These are phyloP conservation scores for Narthecium ossifragum DNA, from an alignment of 106 monocot genomes.

Conservation along the genomic window DNA sequence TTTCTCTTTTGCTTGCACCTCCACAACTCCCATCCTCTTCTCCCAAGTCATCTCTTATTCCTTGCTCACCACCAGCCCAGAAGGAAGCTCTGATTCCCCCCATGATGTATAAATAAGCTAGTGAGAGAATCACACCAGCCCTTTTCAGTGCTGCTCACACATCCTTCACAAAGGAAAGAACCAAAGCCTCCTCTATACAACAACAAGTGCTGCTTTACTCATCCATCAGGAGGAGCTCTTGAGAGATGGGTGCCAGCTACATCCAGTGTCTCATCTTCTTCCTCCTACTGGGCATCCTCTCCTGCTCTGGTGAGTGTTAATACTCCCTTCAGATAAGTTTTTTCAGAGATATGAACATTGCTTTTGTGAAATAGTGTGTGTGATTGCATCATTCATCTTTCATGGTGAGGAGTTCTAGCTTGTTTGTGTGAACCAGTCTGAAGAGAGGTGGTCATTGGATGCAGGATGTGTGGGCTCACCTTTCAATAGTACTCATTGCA, in stretches of 20 bases:
- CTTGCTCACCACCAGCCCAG: conserved; percentile 11
- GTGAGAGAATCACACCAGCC: conserved; percentile 6
- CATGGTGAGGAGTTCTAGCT: background rate
- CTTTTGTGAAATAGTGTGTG: no score
- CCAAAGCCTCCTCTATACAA: background rate
- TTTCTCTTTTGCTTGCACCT: conserved; percentile 41
- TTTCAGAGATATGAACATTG: no score
- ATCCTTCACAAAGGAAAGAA: background rate
- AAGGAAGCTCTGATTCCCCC: conserved; percentile 38
- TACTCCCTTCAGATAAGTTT: background rate
- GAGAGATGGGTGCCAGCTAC: conserved; percentile 19
- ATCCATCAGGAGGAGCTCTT: background rate
- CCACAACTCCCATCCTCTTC: conserved; percentile 47
- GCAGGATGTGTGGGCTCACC: no score
- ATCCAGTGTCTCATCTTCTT: conserved; percentile 26
- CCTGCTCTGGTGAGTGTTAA: conserved; percentile 44
- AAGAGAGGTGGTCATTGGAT: background rate
- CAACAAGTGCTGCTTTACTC: background rate
- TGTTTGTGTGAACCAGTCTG: background rate
- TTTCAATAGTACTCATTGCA: no score
- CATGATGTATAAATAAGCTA: conserved; percentile 14
- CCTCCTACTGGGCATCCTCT: conserved; percentile 33
- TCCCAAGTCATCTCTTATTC: conserved; percentile 70
- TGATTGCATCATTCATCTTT: no score
- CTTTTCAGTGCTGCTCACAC: conserved; percentile 29